phyloP scores from a whole-genome alignment of 1,284 basidiomycete species.

The Neotropicomus parvogracilis region DNA sequence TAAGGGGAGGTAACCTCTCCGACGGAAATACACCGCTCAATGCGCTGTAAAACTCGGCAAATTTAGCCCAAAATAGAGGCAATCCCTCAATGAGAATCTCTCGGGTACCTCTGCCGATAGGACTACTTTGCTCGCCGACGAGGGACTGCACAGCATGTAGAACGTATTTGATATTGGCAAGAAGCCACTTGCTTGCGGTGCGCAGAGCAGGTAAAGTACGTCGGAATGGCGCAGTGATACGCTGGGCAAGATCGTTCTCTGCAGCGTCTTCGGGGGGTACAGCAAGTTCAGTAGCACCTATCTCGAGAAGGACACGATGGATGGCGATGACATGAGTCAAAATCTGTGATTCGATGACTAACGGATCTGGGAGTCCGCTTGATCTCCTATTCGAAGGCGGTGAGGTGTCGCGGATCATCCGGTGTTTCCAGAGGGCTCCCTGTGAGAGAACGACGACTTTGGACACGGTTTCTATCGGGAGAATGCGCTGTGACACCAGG shows the following conservation, averaged over 20 bases:
- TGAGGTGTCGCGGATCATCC: slow-evolving; percentile 55
- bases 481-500: slow-evolving; percentile 62
- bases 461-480: slow-evolving; percentile 76
- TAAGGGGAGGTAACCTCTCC: slow-evolving; percentile 59
- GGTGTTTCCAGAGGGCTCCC: slow-evolving; percentile 79
- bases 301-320: slow-evolving; percentile 62
- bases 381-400: slow-evolving; percentile 33
- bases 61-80: slow-evolving; percentile 70
- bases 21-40: slow-evolving; percentile 71
- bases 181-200: slow-evolving; percentile 87
- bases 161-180: slow-evolving; percentile 75
- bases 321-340: slow-evolving; percentile 73
- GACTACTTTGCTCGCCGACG: slow-evolving; percentile 14
- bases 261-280: slow-evolving; percentile 48
- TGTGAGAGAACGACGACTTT: slow-evolving; percentile 73
- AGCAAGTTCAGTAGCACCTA: slow-evolving; percentile 59
- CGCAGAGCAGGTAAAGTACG: slow-evolving; percentile 85
- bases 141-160: slow-evolving; percentile 35
- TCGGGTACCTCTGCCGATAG: slow-evolving; percentile 19
- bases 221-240: slow-evolving; percentile 83
- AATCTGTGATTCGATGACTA: slow-evolving; percentile 61
- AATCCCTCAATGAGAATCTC: slow-evolving; percentile 29
- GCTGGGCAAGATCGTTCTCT: slow-evolving; percentile 67
- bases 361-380: slow-evolving; percentile 18
- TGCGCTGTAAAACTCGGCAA: slow-evolving; percentile 64